A percentile compares a stretch with the other conserved stretches of the same genome.
Evolutionary conservation across 306 rosid species (phyloP).

Genomic region (Notholithocarpus densiflorus): DNA sequence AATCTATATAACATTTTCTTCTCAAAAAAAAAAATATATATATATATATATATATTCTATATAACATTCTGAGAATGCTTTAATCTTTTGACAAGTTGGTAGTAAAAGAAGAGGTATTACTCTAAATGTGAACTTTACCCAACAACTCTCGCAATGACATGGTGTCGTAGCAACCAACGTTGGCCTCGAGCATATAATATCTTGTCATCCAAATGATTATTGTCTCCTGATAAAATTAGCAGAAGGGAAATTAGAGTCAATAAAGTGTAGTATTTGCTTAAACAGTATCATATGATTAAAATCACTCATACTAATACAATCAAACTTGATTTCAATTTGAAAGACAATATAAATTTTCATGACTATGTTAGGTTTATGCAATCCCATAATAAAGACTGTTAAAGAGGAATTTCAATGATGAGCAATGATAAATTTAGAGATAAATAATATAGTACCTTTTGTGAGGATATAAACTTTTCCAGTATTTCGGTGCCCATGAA

Average conservation of each 20-base stretch:
- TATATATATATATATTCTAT: background rate
- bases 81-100: background rate
- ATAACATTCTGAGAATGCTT: background rate
- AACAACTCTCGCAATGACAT: conserved; percentile 69
- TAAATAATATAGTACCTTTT: conserved; percentile 49
- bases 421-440: background rate
- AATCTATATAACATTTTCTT: background rate
- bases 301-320: background rate
- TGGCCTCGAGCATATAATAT: conserved; percentile 58
- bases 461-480: conserved; percentile 62
- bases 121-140: conserved; percentile 40
- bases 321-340: background rate
- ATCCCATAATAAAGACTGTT: background rate
- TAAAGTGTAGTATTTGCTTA: background rate
- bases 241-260: background rate
- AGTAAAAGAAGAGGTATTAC: background rate
- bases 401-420: background rate
- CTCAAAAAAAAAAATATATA: no score
- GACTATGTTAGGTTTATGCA: background rate
- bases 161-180: conserved; percentile 59
- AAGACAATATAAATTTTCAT: background rate
- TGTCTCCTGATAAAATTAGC: conserved; percentile 55
- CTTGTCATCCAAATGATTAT: conserved; percentile 52
- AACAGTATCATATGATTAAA: background rate
- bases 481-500: conserved; percentile 50